Evolutionary conservation across 1,284 basidiomycete genomes (phyloP), one percentile per base, ranked within the genome.

Genomic region (Mycosarcoma mackinlayi): DNA sequence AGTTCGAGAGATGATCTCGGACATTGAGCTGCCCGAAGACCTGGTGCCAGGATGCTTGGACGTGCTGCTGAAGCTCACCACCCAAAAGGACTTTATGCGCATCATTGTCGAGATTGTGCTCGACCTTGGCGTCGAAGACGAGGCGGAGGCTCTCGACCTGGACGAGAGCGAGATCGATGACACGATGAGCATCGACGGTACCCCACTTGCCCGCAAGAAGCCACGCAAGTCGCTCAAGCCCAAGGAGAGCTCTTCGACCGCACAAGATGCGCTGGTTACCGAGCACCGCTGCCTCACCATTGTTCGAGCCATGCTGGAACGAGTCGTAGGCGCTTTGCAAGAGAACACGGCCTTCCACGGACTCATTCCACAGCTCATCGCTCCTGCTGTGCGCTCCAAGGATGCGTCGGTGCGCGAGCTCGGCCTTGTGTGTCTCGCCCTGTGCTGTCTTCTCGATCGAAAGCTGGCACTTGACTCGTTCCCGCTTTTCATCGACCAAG

Each of bases 301-400:
- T 25, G 94, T 92, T 66, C 93, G 91, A 41, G 91, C 90, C 0
- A 90, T 98, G 87, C 86, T 98, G 6, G 94, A 98, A 84, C 88
- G 94, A 16, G 92, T 78, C 21, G 59, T 73, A 3, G 74, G 77
- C 16, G 60, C 77, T 92, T 90, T 98, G 63, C 92, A 95, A 80
- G 94, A 97, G 75, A 95, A 98, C 83, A 92, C 92, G 2, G 94
- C 92, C 0, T 86, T 98, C 42, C 91, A 95, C 78, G 95, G 95
- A 30, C 87, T 98, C 33, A 85, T 98, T 2, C 88, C 89, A 2
- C 93, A 97, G 76, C 85, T 98, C 23, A 93, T 98, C 73, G 88
- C 96, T 28, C 95, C 95, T 0, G 89, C 92, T 1, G 91, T 98
- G 30, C 89, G 90, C 76, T 88, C 92, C 66, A 95, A 94, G 83